These are phyloP conservation scores for Pleurozium schreberi DNA, from an alignment of 225 moss, liverwort and hornwort genomes.

Conservation along the genomic window DNA sequence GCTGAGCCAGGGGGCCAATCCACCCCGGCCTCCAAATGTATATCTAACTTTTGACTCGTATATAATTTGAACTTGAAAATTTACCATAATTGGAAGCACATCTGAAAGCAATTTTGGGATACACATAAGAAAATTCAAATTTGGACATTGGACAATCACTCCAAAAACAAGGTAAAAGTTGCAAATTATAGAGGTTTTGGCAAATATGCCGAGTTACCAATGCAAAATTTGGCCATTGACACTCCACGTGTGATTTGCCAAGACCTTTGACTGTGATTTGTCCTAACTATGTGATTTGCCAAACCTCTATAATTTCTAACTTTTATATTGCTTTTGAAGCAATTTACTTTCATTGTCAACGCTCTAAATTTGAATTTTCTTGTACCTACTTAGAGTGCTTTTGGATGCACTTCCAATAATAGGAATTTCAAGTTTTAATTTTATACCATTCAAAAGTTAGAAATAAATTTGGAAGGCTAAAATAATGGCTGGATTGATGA, in stretches of 20 bases:
- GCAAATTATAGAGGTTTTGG: neutral
- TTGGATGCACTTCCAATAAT: neutral
- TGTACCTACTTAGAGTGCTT: no score
- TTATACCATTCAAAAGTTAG: neutral
- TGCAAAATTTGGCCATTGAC: neutral
- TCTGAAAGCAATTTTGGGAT: neutral
- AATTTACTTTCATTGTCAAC: neutral
- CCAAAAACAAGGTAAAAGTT: accelerated
- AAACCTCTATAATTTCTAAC: neutral
- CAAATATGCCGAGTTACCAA: neutral
- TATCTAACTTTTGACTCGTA: neutral
- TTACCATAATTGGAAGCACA: no score
- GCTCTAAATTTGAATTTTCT: no score
- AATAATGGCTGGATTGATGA: accelerated
- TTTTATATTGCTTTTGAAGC: neutral
- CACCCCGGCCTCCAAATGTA: no score
- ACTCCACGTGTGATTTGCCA: neutral
- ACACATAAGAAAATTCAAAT: neutral
- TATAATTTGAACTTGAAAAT: no score
- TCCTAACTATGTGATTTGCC: accelerated
- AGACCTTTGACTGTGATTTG: neutral
- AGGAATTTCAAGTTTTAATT: neutral
- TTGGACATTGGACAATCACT: neutral
- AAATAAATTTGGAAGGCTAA: neutral
- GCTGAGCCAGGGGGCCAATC: no score